Base-by-base conservation (phyloP, 352 stramenopile genomes). In the Pythium utonaiense region DNA sequence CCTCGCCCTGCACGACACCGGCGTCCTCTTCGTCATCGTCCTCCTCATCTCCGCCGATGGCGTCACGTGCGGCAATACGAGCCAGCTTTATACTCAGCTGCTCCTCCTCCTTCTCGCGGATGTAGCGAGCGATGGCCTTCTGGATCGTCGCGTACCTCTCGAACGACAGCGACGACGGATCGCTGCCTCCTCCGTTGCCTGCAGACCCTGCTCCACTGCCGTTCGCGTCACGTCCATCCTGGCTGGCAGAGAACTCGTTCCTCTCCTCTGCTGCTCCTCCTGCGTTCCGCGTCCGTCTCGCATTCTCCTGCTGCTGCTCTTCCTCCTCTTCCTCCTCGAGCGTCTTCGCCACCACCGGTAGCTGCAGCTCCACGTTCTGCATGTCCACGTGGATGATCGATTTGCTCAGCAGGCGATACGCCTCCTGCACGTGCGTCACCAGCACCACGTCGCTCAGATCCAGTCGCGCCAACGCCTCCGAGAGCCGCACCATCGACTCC, bases 351-450 rank as follows among this genome's bases (percentile, higher is more conserved):
- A 81, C 49, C 22, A 78, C 66, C 0, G 83, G 80, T 58, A 94
- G 60, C 22, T 98, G 89, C 13, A 98, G 70, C 62, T 97, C 89
- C 6, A 99, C 91, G 75, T 98, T 95, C 64, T 98, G 93, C 45
- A 93, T 98, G 62, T 99, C 97, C 3, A 99, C 97, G 78, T 98
- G 94, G 66, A 99, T 99, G 62, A 99, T 99, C 38, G 89, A 98
- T 66, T 98, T 99, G 69, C 96, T 95, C 24, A 99, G 73, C 5
- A 99, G 69, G 0, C 97, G 85, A 63, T 98, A 99, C 0, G 98
- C 97, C 71, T 99, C 96, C 55, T 97, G 76, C 19, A 99, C 96
- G 73, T 98, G 97, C 22, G 79, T 71, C 19, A 96, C 77, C 24
- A 86, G 64, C 47, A 99, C 96, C 3, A 80, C 69, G 31, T 98